These are phyloP conservation scores for Russula olivacea DNA, from an alignment of 768 basidiomycete species.

Conservation along the genomic window DNA sequence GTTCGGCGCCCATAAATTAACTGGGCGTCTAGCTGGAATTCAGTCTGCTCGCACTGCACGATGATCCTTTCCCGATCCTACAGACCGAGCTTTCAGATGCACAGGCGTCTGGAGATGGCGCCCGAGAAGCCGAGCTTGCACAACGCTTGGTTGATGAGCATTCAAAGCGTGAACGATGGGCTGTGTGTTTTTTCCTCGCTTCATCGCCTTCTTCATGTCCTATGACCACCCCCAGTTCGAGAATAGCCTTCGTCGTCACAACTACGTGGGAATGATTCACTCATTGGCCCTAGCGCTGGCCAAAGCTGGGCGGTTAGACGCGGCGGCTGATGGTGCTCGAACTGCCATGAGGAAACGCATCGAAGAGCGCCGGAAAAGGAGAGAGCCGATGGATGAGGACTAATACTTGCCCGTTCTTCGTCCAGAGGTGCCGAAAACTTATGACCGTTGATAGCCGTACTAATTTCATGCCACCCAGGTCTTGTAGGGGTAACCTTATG, in stretches of 20 bases:
- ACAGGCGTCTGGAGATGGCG: conserved; percentile 33
- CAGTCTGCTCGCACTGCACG: conserved; percentile 81
- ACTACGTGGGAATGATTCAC: conserved; percentile 78
- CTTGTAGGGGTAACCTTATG: conserved; percentile 8
- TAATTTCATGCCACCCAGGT: conserved; percentile 6
- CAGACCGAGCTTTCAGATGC: conserved; percentile 51
- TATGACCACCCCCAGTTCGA: conserved; percentile 53
- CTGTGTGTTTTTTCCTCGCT: conserved; percentile 44
- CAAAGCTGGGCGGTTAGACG: conserved; percentile 55
- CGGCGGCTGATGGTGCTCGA: conserved; percentile 44
- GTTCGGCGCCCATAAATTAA: neutral
- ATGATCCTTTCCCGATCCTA: conserved; percentile 70
- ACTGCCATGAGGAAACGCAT: conserved; percentile 41
- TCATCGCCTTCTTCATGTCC: neutral
- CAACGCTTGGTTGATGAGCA: conserved; percentile 60
- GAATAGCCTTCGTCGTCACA: conserved; percentile 81
- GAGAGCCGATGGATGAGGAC: conserved; percentile 42
- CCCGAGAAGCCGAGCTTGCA: conserved; percentile 44
- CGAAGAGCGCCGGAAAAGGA: conserved; percentile 38
- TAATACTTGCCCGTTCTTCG: conserved; percentile 19
- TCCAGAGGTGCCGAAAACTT: conserved; percentile 5
- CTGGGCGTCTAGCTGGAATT: conserved; percentile 65
- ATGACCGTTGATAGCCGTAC: conserved; percentile 1
- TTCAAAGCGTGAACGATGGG: conserved; percentile 74
- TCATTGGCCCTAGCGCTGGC: conserved; percentile 68